Base-by-base conservation (phyloP, 805 yeast species). In the Cyberlindnera subsufficiens region DNA sequence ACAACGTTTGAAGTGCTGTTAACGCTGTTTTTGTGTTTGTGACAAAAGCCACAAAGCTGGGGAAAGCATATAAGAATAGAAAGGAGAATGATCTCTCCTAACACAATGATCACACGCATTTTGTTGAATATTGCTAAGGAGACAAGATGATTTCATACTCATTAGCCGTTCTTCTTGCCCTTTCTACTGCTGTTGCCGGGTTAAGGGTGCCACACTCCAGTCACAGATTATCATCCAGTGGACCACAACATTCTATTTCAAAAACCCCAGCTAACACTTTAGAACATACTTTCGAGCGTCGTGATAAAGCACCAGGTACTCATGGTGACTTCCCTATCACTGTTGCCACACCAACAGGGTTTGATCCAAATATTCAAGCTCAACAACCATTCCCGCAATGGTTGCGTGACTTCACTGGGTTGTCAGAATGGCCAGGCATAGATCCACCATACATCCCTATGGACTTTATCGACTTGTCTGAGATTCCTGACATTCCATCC, bases 391-490 rank as follows among this genome's bases (percentile, higher is more conserved):
- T 90, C 47, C 98, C 98, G 0, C 44, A 67, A 18, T 90, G 98
- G 98, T 70, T 90, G 25, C 49, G 71, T 0, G 83, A 77, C 13
- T 73, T 86, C 50, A 87, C 96, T 1, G 90, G 91, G 0, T 56
- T 88, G 40, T 63, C 51, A 0, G 71, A 72, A 41, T 90, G 98
- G 98, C 98, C 98, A 0, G 90, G 83, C 0, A 59, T 76, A 35
- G 80, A 80, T 42, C 96, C 97, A 4, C 96, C 97, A 0, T 90
- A 86, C 59, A 82, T 90, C 32, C 89, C 95, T 3, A 63, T 86
- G 47, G 85, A 80, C 51, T 83, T 81, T 52, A 77, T 87, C 46
- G 75, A 85, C 54, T 64, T 86, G 37, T 48, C 54, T 6, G 55
- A 58, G 22, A 67, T 86, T 19, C 86, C 87, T 3, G 54, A 62